A percentile compares a stretch with the other conserved stretches of the same genome.
These are phyloP conservation scores for Myxozyma melibiosi DNA, from an alignment of 805 yeast species.

Conservation along the genomic window DNA sequence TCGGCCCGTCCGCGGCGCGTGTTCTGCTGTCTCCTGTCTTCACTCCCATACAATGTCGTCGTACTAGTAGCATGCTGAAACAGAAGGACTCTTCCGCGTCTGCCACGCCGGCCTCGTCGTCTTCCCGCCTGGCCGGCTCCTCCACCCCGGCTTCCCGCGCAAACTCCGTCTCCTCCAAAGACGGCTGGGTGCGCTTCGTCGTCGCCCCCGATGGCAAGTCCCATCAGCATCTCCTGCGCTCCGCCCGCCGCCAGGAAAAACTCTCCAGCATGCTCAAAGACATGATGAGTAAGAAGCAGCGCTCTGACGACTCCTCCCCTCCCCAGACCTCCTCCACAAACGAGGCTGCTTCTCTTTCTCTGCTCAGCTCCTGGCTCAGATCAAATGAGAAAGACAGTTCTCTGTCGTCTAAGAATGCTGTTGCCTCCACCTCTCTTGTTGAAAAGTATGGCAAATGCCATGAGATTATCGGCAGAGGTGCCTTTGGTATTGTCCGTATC, in stretches of 20 bases:
- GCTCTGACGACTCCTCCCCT: constrained; percentile 23
- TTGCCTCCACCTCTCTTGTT: constrained; percentile 58
- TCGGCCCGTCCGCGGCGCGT: constrained; percentile 12
- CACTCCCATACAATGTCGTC: constrained; percentile 1
- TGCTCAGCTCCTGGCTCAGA: constrained; percentile 33
- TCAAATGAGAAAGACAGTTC: constrained; percentile 40
- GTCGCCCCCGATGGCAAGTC: constrained; percentile 53
- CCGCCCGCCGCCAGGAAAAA: constrained; percentile 56
- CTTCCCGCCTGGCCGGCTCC: constrained; percentile 1
- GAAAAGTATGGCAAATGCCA: constrained; percentile 94
- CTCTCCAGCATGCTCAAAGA: constrained; percentile 65
- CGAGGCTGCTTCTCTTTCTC: constrained; percentile 22
- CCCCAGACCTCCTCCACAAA: constrained; percentile 5
- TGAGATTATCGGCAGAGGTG: constrained; percentile 85
- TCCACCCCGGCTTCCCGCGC: constrained; percentile 1
- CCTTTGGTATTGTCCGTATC: constrained; percentile 90
- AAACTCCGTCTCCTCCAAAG: constrained; percentile 16
- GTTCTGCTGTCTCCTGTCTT: neutral
- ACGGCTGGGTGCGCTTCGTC: constrained; percentile 29
- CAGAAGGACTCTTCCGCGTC: constrained; percentile 1
- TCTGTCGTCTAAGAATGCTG: constrained; percentile 3
- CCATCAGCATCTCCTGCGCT: constrained; percentile 79
- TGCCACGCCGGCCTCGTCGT: neutral
- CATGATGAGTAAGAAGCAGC: constrained; percentile 39
- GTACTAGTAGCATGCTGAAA: constrained; percentile 11